phyloP scores from a whole-genome alignment of 176 grass and related monocot genomes.

The Miscanthus lutarioriparius region DNA sequence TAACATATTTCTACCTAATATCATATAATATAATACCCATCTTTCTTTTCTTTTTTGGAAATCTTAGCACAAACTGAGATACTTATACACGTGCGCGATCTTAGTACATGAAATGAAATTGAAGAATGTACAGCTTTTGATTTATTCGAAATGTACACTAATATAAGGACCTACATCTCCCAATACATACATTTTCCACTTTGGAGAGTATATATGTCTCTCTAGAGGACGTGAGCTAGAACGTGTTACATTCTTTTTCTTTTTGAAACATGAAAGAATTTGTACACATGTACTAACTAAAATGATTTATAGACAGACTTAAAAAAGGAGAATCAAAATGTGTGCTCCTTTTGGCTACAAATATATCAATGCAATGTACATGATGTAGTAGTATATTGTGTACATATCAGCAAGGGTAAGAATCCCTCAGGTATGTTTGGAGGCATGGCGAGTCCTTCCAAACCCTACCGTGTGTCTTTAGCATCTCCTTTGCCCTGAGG shows the following conservation, averaged over 20 bases:
- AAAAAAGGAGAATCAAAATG: background rate
- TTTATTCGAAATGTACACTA: background rate
- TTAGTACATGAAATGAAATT: background rate
- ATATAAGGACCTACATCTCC: background rate
- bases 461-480: conserved; percentile 66
- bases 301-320: background rate
- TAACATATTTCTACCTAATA: too few species aligned
- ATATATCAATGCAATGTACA: background rate
- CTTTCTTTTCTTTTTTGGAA: too few species aligned
- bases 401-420: conserved; percentile 42
- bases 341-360: conserved; percentile 6
- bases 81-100: too few species aligned
- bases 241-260: background rate
- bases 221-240: background rate
- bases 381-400: background rate
- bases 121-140: background rate
- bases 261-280: background rate
- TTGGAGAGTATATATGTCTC: background rate
- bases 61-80: too few species aligned
- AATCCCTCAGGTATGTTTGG: conserved; percentile 39
- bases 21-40: too few species aligned
- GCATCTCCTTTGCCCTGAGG: conserved; percentile 66
- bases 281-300: background rate
- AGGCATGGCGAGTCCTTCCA: conserved; percentile 88
- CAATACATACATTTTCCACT: background rate